phyloP scores from a whole-genome alignment of 2,329 filamentous ascomycete genomes.

The Talaromyces sp. region DNA sequence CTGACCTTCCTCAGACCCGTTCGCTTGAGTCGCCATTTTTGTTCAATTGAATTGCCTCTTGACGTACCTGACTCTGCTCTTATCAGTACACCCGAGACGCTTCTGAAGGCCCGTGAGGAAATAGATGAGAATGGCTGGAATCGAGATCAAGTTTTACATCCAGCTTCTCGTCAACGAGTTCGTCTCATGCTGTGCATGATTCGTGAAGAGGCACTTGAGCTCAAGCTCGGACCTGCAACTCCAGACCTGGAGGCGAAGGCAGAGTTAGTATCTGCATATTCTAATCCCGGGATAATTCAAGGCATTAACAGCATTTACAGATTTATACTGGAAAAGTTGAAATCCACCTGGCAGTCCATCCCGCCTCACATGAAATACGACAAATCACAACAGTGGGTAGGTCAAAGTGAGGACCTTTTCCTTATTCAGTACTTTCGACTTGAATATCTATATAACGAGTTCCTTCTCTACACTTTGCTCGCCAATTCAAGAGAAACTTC shows the following conservation, averaged over 20 bases:
- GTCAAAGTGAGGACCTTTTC: not conserved
- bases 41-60: conserved; percentile 7
- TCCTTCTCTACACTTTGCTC: conserved; percentile 6
- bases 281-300: not conserved
- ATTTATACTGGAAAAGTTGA: not conserved
- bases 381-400: not conserved
- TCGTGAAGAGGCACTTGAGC: conserved; percentile 4
- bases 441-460: conserved; percentile 3
- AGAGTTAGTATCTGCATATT: not conserved
- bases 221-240: not conserved
- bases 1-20: not conserved
- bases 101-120: conserved; percentile 1
- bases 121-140: conserved; percentile 10
- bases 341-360: conserved; percentile 6
- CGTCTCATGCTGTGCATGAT: conserved; percentile 2
- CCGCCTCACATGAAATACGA: conserved; percentile 9
- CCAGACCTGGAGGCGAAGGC: not conserved
- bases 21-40: conserved; percentile 10
- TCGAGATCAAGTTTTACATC: conserved; percentile 2
- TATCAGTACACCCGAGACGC: not conserved
- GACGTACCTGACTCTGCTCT: conserved; percentile 7
- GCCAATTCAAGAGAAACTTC: not conserved
- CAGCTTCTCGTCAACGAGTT: conserved; percentile 7
- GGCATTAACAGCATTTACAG: not conserved
- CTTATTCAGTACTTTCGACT: not conserved